A percentile compares a stretch with the other conserved stretches of the same genome.
These are phyloP conservation scores for Apophysomyces ossiformis DNA, from an alignment of 371 early-diverging fungal genomes.

Conservation along the genomic window DNA sequence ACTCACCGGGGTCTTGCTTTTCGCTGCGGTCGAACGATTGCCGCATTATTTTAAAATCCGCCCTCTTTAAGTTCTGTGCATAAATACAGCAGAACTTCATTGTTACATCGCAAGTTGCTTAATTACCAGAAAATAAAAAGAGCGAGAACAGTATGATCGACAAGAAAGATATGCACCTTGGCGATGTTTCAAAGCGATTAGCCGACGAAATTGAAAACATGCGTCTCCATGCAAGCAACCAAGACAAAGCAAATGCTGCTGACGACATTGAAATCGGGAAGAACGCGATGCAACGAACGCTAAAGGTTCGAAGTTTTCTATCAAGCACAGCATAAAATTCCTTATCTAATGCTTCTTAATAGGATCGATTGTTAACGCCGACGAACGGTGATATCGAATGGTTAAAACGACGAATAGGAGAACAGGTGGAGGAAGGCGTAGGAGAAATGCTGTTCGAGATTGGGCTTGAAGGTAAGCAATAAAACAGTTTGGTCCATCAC, in stretches of 20 bases:
- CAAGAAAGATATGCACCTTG: not conserved
- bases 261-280: not conserved
- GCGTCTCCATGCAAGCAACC: not conserved
- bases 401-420: constrained; percentile 45
- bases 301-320: not conserved
- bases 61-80: not conserved
- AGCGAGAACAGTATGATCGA: not conserved
- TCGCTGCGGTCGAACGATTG: not conserved
- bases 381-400: constrained; percentile 47
- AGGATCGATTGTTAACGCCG: constrained; percentile 45
- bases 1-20: constrained; percentile 2
- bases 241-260: not conserved
- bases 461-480: constrained; percentile 70
- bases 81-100: not conserved
- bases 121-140: not conserved
- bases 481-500: not conserved
- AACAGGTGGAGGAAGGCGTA: constrained; percentile 64
- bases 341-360: not conserved
- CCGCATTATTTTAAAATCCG: not conserved
- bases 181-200: not conserved
- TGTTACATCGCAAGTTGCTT: not conserved
- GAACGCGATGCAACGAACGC: not conserved
- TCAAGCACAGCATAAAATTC: not conserved
- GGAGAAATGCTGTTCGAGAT: constrained; percentile 84
- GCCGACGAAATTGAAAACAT: not conserved